Base-by-base conservation (phyloP, 2,329 filamentous ascomycete species). In the Penicillium janthinellum region DNA sequence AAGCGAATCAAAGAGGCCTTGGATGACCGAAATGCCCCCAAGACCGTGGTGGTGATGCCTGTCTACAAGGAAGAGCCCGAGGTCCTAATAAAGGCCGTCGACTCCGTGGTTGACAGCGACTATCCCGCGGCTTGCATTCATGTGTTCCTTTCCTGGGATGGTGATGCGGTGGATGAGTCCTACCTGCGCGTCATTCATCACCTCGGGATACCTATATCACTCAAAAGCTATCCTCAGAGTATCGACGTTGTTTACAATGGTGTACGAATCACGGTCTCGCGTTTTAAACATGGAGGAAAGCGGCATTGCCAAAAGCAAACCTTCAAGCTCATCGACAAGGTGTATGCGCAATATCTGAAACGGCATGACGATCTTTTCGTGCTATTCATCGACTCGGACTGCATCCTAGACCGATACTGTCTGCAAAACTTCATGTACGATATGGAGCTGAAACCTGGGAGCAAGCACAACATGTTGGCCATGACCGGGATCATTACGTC, bases 401-500 rank as follows among this genome's bases (percentile, higher is more conserved):
- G 95, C 77, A 95, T 97, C 63, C 82, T 98, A 52, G 94, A 98
- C 79, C 86, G 88, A 59, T 87, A 93, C 42, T 98, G 94, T 74
- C 86, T 98, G 60, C 94, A 97, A 74, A 98, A 97, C 75, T 98
- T 98, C 77, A 91, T 98, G 80, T 97, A 95, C 77, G 94, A 98
- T 74, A 98, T 98, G 95, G 92, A 98, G 77, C 82, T 98, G 61
- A 96, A 94, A 75, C 94, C 94, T 0, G 93, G 93, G 56, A 96
- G 93, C 78, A 88, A 90, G 72, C 87, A 88, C 72, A 91, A 96
- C 74, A 97, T 96, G 91, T 83, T 98, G 71, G 94, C 94, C 55
- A 97, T 97, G 92, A 98, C 94, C 14, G 94, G 94, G 35, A 91
- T 98, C 71, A 98, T 98, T 71, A 98, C 94, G 1, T 94, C 92